phyloP scores from a whole-genome alignment of 164 flowering plant species.

The Vitis rupestris region DNA sequence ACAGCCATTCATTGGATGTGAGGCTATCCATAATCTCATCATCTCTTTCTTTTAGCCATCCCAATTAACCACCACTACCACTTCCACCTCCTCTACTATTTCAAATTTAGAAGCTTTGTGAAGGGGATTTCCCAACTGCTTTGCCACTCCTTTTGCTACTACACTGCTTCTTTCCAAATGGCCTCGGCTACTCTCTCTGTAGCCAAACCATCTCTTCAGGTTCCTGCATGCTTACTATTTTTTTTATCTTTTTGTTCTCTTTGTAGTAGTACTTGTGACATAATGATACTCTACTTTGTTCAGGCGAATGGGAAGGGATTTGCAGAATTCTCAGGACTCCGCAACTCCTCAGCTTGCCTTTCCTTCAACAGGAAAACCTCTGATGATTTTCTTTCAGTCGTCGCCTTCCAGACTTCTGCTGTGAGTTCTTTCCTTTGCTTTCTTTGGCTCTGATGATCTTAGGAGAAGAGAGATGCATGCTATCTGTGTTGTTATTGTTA shows the following conservation, averaged over 20 bases:
- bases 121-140: too few species aligned
- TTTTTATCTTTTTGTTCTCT: too few species aligned
- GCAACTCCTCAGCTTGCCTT: slow-evolving; percentile 43
- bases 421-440: slow-evolving; percentile 27
- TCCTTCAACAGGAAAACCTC: slow-evolving; percentile 44
- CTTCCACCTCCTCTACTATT: background rate
- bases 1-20: slow-evolving; percentile 26
- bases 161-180: slow-evolving; percentile 20
- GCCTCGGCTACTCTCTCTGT: slow-evolving; percentile 73
- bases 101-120: too few species aligned
- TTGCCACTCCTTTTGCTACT: too few species aligned
- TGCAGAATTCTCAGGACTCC: slow-evolving; percentile 59
- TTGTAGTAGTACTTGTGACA: too few species aligned
- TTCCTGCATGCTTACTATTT: slow-evolving; percentile 1
- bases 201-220: slow-evolving; percentile 70
- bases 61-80: background rate
- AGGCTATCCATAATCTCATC: slow-evolving; percentile 44
- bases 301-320: slow-evolving; percentile 56
- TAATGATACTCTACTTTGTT: too few species aligned
- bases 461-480: too few species aligned
- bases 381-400: slow-evolving; percentile 52
- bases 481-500: too few species aligned
- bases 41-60: slow-evolving; percentile 7
- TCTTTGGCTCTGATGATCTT: background rate
- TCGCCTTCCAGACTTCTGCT: slow-evolving; percentile 62